Conservation (phyloP, 257 asterid genomes). For the Solanum ahanhuiri region DNA sequence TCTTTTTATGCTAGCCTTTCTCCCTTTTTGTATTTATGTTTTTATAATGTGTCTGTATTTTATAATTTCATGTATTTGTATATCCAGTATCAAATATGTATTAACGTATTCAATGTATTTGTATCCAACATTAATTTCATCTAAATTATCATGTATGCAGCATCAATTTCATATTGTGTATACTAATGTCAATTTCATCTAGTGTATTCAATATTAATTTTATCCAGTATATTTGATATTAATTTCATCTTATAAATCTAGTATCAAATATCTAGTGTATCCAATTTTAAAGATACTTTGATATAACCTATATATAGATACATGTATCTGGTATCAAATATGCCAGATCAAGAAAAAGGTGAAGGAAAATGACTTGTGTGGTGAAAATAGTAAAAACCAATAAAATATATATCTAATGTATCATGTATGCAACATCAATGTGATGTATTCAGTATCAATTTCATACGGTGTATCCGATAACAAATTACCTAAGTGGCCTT, state of each 20-base stretch:
- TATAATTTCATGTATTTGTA: too few species aligned
- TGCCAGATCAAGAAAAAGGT: fast-evolving
- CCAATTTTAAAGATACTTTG: too few species aligned
- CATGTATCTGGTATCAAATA: too few species aligned
- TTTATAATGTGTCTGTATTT: too few species aligned
- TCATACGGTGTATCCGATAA: too few species aligned
- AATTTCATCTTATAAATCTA: neutral
- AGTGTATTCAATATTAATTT: too few species aligned
- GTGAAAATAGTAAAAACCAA: too few species aligned
- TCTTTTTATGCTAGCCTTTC: neutral
- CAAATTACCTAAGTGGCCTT: too few species aligned
- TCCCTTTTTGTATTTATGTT: neutral
- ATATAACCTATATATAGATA: neutral
- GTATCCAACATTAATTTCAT: too few species aligned
- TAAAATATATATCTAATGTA: neutral
- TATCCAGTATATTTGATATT: too few species aligned
- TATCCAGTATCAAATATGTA: too few species aligned
- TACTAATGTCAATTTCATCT: neutral
- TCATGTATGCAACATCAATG: neutral
- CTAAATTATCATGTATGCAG: neutral
- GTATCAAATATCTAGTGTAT: neutral
- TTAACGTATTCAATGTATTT: neutral
- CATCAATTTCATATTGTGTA: neutral
- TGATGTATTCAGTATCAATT: neutral
- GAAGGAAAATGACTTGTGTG: fast-evolving